Base-by-base conservation (phyloP, 2,329 filamentous ascomycete genomes). In the Tympanopsis confertula region DNA sequence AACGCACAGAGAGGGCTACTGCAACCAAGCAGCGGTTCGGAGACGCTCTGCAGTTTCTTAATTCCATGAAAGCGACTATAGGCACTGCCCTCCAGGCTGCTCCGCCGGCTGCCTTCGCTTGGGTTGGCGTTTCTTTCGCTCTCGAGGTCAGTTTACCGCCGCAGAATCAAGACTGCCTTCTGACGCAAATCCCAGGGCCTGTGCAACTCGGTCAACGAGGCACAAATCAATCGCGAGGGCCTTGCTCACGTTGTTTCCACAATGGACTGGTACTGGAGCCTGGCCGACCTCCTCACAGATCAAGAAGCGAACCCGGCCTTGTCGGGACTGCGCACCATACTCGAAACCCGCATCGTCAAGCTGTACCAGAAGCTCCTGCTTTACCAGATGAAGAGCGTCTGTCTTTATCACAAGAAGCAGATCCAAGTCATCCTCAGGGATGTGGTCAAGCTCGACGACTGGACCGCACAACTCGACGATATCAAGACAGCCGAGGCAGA, bases 361-460 rank as follows among this genome's bases (percentile, higher is more conserved):
- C 54, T 65, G 18, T 65, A 65, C 42, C 47, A 55, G 39, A 49
- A 46, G 38, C 50, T 66, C 19, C 52, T 65, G n/a, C 24, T 44
- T 3, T 65, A 61, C 43, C 51, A 58, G 44, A 62, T 65, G 39
- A 61, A 58, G 45, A 65, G 58, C 39, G 46, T 61, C 32, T 57
- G 48, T 38, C 52, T 46, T 4, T 63, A 56, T 45, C 52, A 58
- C 41, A 48, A 50, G 10, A 48, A 55, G 19, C 50, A 44, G 29
- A 36, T 42, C 4, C 13, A 46, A 5, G 47, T 45, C 7, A 50
- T 61, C 28, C 35, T 57, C 13, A 43, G 53, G 19, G 49, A 52
- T 35, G 35, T 58, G 3, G 5, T 54, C 5, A 50, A 50, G 18
- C 38, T 54, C 3, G 51, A 64, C 42, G 50, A 59, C 40, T 64